Conservation (phyloP, 1,139 yeast genomes). For the Yamadazyma pseudoaaseri region DNA sequence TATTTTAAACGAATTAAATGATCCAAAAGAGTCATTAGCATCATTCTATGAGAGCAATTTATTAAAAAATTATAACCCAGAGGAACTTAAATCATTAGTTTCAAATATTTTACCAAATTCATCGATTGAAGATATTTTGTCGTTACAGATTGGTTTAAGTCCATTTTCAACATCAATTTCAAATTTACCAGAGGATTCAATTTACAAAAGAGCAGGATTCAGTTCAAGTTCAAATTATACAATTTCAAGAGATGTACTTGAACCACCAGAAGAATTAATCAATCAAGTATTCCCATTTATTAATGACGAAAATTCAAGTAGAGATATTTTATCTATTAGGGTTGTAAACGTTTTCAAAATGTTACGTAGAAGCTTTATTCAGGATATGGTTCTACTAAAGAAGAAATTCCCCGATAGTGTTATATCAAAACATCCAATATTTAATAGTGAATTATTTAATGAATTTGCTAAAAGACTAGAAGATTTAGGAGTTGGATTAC, state of each 20-base stretch:
- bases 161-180: background rate
- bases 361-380: slow-evolving; percentile 27
- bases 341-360: slow-evolving; percentile 20
- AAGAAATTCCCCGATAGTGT: slow-evolving; percentile 26
- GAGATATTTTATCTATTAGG: slow-evolving; percentile 14
- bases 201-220: slow-evolving; percentile 28
- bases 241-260: slow-evolving; percentile 20
- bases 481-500: slow-evolving; percentile 9
- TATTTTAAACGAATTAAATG: background rate
- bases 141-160: background rate
- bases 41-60: background rate
- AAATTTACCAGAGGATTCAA: slow-evolving; percentile 14
- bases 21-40: background rate
- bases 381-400: slow-evolving; percentile 33
- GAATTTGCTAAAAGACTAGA: slow-evolving; percentile 19
- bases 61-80: background rate
- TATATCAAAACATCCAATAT: slow-evolving; percentile 27
- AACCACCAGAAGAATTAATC: slow-evolving; percentile 29
- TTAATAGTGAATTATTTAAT: slow-evolving; percentile 22
- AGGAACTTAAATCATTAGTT: background rate
- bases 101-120: background rate
- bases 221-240: slow-evolving; percentile 17
- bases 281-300: slow-evolving; percentile 32
- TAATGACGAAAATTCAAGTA: slow-evolving; percentile 14
- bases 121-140: background rate